Base-by-base conservation (phyloP, 441 rosid genomes). In the Macaranga tanarius region DNA sequence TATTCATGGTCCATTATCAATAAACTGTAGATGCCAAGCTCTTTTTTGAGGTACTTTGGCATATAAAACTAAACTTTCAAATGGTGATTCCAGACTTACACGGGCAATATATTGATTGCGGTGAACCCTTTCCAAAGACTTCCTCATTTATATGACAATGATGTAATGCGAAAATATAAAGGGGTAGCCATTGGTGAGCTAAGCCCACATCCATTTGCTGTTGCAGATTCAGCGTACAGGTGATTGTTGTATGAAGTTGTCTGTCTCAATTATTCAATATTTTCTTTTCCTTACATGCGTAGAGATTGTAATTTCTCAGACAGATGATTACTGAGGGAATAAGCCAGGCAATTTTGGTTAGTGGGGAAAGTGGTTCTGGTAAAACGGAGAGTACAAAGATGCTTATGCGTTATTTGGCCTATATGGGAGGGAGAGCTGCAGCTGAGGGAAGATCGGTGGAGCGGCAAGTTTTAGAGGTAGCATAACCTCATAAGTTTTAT, bases 361-460 rank as follows among this genome's bases (percentile, higher is more conserved):
- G 97, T 77, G 99, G 99, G 73, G 99, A 94, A 81, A 94, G 99
- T 85, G 99, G 99, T 19, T 97, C 99, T 7, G 97, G 99, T 81
- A 94, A 94, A 85, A 94, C 99, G 1, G 99, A 94, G 83, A 94
- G 95, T 77, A 94, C 99, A 23, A 94, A 94, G 82, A 83, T 81
- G 85, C 97, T 94, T 45, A 94, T 94, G 99, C 87, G 85, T n/a
- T 92, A 92, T 86, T 92, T 94, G 84, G 99, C 99, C 73, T 92
- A 85, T 81, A 94, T 94, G 99, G 99, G 99, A 63, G 99, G 99
- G 22, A 86, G 90, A 86, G 92, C 93, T 84, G 97, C 77, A 76
- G 72, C 86, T 62, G 99, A 91, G 75, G 99, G 96, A 71, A 87
- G 97, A 68, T 85, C 94, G 73, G 97, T 94, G 59, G 99, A 94